Evolutionary conservation across 2,329 filamentous ascomycete genomes (phyloP), one percentile per base, ranked within the genome.

Genomic region (Fusarium pseudocircinatum): DNA sequence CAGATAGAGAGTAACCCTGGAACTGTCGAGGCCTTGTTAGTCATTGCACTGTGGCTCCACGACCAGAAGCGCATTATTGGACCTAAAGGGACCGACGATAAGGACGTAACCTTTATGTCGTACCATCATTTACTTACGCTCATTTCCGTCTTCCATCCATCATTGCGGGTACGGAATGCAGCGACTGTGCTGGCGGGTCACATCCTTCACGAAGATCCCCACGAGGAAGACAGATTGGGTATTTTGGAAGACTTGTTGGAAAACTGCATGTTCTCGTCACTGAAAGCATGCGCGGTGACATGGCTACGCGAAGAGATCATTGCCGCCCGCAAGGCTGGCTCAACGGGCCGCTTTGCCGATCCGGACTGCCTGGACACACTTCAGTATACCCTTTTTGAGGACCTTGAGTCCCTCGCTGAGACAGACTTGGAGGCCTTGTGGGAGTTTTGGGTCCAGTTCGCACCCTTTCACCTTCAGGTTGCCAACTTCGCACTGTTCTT

Each of bases 251-350:
- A 92, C 76, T 84, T 92, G 18, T 81, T 92, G 18, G 89, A 92
- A 79, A 90, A 91, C 78, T 92, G 90, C 83, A 86, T 89, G 73
- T 92, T 90, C 74, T 85, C 89, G 5, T 85, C 87, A 2, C 83
- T 92, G 42, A 91, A 91, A 78, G 90, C 88, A 14, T 89, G 88
- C 46, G 90, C 90, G 1, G 85, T 92, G 9, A 85, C 85, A 8
- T 92, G 90, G 90, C 81, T 92, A 39, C 87, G 89, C 60, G 90
- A 92, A 74, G 90, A 92, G 77, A 82, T 92, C 22, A 84, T 91
- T 14, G 79, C 84, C 9, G 86, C 87, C 7, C 80, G 75, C 32
- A 79, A 80, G 44, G 63, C 79, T 30, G 69, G 72, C 20, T 68
- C 76, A 34, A 81, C 79, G 72, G 80, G 78, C 14, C 79, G 77